A percentile compares a stretch with the other conserved stretches of the same genome.
phyloP scores from a whole-genome alignment of 2,329 filamentous ascomycete genomes.

The Tolypocladium tropicale region DNA sequence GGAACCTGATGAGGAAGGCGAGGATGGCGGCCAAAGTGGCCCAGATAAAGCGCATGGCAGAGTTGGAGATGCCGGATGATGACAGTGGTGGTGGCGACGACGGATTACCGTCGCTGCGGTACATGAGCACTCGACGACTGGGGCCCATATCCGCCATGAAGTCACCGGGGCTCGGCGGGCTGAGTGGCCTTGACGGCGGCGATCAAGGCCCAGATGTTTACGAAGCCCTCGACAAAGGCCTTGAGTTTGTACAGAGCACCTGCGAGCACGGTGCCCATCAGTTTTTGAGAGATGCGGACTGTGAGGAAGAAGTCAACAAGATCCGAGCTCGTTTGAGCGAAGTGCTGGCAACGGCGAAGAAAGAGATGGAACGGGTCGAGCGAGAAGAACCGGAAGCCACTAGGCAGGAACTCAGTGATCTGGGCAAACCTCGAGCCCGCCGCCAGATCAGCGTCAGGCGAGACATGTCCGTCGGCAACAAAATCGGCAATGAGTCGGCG shows the following conservation, averaged over 20 bases:
- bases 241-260: constrained; percentile 71
- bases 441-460: constrained; percentile 44
- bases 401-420: constrained; percentile 25
- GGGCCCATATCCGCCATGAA: constrained; percentile 17
- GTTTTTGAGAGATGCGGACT: constrained; percentile 80
- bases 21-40: constrained; percentile 73
- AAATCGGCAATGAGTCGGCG: constrained; percentile 13
- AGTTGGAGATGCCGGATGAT: constrained; percentile 45
- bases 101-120: constrained; percentile 28
- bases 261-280: constrained; percentile 85
- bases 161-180: constrained; percentile 13
- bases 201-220: constrained; percentile 40
- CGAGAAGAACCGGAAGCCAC: constrained; percentile 39
- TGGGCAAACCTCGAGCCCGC: constrained; percentile 35
- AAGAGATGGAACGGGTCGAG: constrained; percentile 46
- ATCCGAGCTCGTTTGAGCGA: constrained; percentile 56
- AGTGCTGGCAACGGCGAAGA: constrained; percentile 49
- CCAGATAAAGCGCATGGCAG: constrained; percentile 49
- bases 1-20: constrained; percentile 78
- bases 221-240: constrained; percentile 64
- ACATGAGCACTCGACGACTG: constrained; percentile 26
- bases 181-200: constrained; percentile 9
- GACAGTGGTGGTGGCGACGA: constrained; percentile 29
- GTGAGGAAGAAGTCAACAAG: constrained; percentile 62
- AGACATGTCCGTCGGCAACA: constrained; percentile 23